Evolutionary conservation across 441 rosid species (phyloP).

Genomic region (Biscutella laevigata): DNA sequence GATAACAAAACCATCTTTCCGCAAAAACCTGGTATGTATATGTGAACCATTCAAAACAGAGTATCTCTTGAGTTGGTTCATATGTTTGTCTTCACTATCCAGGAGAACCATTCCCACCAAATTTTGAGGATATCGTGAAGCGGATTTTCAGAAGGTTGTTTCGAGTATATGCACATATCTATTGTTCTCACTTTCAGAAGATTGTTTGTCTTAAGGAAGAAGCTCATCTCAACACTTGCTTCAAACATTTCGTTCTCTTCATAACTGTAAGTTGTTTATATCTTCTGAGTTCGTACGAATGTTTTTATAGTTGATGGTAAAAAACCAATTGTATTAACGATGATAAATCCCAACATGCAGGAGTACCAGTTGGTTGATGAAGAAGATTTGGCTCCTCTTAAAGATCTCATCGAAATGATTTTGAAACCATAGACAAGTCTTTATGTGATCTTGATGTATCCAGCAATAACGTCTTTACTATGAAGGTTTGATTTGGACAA

Average conservation of each 20-base stretch:
- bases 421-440: background rate
- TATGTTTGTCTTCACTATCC: background rate
- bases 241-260: slow-evolving; percentile 74
- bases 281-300: background rate
- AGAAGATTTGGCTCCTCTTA: slow-evolving; percentile 3
- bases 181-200: slow-evolving; percentile 73
- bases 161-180: slow-evolving; percentile 83
- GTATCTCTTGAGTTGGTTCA: background rate
- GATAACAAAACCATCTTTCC: slow-evolving; percentile 79
- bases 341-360: background rate
- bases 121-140: slow-evolving; percentile 73
- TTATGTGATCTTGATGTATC: no score
- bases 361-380: slow-evolving; percentile 14
- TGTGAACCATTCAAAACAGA: no score
- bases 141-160: slow-evolving; percentile 60
- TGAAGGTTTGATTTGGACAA: no score
- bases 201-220: slow-evolving; percentile 72
- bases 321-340: background rate
- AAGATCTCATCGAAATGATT: background rate
- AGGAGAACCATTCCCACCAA: slow-evolving; percentile 75
- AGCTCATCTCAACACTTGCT: slow-evolving; percentile 91
- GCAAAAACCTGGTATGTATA: slow-evolving; percentile 63
- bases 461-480: no score
- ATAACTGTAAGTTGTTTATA: slow-evolving; percentile 48
- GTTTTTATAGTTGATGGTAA: background rate